These are phyloP conservation scores for Aspergillus brasiliensis DNA, from an alignment of 2,329 filamentous ascomycete species.

Conservation along the genomic window DNA sequence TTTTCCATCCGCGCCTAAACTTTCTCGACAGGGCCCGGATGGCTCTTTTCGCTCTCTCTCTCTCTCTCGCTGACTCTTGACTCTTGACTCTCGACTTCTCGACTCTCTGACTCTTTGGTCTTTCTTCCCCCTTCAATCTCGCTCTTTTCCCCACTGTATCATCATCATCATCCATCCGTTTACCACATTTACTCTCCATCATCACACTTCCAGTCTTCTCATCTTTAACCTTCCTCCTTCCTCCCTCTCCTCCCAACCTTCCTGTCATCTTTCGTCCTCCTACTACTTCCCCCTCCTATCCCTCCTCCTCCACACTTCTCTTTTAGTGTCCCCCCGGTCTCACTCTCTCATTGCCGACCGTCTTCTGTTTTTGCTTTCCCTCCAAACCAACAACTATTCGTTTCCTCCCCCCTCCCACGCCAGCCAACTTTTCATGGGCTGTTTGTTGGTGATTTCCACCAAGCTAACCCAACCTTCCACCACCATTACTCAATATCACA, in stretches of 20 bases:
- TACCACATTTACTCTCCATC: constrained; percentile 1
- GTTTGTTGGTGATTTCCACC: background rate
- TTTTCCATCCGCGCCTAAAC: constrained; percentile 16
- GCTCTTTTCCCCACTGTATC: constrained; percentile 23
- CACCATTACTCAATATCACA: background rate
- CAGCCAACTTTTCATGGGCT: background rate
- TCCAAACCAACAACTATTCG: background rate
- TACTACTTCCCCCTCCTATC: constrained; percentile 14
- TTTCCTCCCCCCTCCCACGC: background rate
- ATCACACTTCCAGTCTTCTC: constrained; percentile 15
- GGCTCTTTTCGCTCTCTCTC: constrained; percentile 20
- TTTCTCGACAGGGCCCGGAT: constrained; percentile 11
- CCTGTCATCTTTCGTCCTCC: constrained; percentile 12
- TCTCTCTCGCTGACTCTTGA: constrained; percentile 7
- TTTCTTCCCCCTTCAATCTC: constrained; percentile 16
- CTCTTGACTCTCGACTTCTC: too few species aligned
- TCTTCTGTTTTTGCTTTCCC: background rate
- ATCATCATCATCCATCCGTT: constrained; percentile 19
- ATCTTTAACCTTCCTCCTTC: constrained; percentile 13
- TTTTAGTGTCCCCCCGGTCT: background rate
- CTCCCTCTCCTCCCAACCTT: constrained; percentile 15
- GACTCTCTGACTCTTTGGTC: too few species aligned
- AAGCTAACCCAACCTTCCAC: background rate
- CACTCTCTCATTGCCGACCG: constrained; percentile 2
- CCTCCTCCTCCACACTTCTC: constrained; percentile 13